A percentile compares a stretch with the other conserved stretches of the same genome.
Evolutionary conservation across 2,329 filamentous ascomycete species (phyloP).

Genomic region (Colletotrichum simmondsii): DNA sequence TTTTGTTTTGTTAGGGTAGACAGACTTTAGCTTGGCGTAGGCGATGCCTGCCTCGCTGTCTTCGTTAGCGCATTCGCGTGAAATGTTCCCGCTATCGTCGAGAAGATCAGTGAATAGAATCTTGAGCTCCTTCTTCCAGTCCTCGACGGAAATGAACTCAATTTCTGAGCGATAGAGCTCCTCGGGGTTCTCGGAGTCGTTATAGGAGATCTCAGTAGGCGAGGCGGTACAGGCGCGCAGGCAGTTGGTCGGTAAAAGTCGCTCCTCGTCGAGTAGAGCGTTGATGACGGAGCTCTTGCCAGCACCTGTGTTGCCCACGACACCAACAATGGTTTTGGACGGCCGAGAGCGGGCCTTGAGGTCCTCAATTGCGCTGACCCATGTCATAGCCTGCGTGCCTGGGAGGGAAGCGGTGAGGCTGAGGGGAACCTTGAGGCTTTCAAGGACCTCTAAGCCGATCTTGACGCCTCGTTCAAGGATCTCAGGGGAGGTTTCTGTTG

Average conservation of each 20-base stretch:
- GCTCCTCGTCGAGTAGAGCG: conserved; percentile 70
- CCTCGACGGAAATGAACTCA: conserved; percentile 64
- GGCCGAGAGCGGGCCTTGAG: conserved; percentile 45
- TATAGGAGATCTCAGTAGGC: conserved; percentile 70
- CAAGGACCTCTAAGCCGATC: conserved; percentile 19
- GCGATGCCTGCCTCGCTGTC: conserved; percentile 56
- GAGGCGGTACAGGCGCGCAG: conserved; percentile 72
- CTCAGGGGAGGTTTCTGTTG: conserved; percentile 10
- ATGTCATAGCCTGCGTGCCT: conserved; percentile 11
- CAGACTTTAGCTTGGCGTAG: conserved; percentile 56
- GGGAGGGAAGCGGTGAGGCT: background rate
- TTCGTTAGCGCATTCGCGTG: conserved; percentile 48
- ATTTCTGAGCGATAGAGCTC: conserved; percentile 63
- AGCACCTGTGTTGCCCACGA: conserved; percentile 70
- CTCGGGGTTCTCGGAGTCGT: conserved; percentile 52
- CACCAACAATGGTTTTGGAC: conserved; percentile 58
- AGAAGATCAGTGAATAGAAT: conserved; percentile 60
- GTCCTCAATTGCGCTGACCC: conserved; percentile 20
- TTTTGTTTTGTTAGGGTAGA: conserved; percentile 50
- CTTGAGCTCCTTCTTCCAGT: conserved; percentile 65
- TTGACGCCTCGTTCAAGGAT: conserved; percentile 13
- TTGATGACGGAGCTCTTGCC: conserved; percentile 74
- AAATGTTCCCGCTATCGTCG: conserved; percentile 50
- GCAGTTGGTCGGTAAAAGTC: conserved; percentile 56
- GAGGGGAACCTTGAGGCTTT: conserved; percentile 15